Evolutionary conservation across 208 protist species (phyloP).

Genomic region (Tritrichomonas musculus): DNA sequence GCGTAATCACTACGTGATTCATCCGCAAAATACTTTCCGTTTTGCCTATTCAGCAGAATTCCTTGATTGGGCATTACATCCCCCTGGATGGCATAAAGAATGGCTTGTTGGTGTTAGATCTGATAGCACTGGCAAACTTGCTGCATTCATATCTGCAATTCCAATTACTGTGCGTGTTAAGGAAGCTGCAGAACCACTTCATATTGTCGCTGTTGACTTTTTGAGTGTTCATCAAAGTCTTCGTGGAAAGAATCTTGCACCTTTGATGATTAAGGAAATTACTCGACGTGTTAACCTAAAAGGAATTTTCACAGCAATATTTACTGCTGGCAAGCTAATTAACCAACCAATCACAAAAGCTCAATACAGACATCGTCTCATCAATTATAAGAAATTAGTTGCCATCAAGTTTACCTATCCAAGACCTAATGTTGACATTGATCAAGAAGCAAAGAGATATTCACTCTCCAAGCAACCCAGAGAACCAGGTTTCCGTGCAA

Average conservation of each 20-base stretch:
- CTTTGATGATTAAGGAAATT: constrained; percentile 95
- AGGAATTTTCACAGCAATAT: constrained; percentile 74
- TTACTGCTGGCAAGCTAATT: constrained; percentile 88
- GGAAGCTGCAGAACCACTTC: neutral
- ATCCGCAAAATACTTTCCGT: constrained; percentile 93
- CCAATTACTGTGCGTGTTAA: constrained; percentile 63
- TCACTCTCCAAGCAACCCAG: neutral
- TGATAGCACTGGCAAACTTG: constrained; percentile 64
- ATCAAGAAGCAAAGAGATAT: neutral
- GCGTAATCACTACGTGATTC: constrained; percentile 96
- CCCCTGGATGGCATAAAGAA: constrained; percentile 75
- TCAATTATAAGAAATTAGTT: constrained; percentile 28
- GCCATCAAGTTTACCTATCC: neutral
- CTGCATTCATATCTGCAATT: constrained; percentile 92
- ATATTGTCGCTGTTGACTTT: constrained; percentile 98
- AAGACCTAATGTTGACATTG: neutral
- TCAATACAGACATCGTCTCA: constrained; percentile 15
- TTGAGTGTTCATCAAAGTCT: constrained; percentile 97
- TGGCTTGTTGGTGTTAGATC: constrained; percentile 92
- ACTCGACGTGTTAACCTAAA: constrained; percentile 89
- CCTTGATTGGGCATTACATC: constrained; percentile 83
- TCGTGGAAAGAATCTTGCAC: constrained; percentile 85
- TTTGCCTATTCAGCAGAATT: constrained; percentile 97
- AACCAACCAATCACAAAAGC: constrained; percentile 79
- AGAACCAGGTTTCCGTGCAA: constrained; percentile 42